phyloP scores from a whole-genome alignment of 1,139 yeast species.

The Ogataea hybrid region DNA sequence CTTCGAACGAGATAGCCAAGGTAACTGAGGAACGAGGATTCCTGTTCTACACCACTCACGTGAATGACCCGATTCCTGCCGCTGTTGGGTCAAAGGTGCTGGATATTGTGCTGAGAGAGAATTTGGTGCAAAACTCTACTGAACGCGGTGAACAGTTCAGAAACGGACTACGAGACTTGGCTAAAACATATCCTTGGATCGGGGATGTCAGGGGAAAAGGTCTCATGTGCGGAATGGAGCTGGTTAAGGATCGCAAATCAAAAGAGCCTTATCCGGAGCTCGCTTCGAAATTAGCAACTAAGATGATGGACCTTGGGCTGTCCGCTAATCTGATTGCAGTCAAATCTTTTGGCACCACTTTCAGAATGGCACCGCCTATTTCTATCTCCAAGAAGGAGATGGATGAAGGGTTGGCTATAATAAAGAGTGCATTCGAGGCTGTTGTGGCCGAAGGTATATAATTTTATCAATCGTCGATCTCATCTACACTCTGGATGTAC shows the following conservation, averaged over 20 bases:
- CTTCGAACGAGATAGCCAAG: constrained; percentile 25
- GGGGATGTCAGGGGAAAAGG: constrained; percentile 22
- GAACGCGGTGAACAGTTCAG: constrained; percentile 25
- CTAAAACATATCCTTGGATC: constrained; percentile 14
- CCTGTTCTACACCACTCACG: constrained; percentile 28
- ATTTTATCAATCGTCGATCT: too few relatives aligned
- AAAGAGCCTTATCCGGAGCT: constrained; percentile 22
- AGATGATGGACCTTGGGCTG: constrained; percentile 25
- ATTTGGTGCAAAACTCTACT: constrained; percentile 21
- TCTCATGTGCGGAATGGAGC: constrained; percentile 25
- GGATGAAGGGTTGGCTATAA: constrained; percentile 18
- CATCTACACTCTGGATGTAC: too few relatives aligned
- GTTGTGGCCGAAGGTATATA: too few relatives aligned
- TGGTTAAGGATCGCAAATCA: constrained; percentile 22
- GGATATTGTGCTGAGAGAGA: constrained; percentile 28
- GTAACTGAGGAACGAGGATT: constrained; percentile 19
- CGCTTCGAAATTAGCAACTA: constrained; percentile 19
- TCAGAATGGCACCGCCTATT: constrained; percentile 29
- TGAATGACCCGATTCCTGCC: constrained; percentile 29
- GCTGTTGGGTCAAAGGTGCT: constrained; percentile 29
- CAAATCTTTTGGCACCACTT: constrained; percentile 25
- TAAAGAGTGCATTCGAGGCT: too few relatives aligned
- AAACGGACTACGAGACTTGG: constrained; percentile 15
- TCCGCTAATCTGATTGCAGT: constrained; percentile 26
- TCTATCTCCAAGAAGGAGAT: constrained; percentile 24